Base-by-base conservation (phyloP, 768 basidiomycete species). In the Pleurotus eryngii region DNA sequence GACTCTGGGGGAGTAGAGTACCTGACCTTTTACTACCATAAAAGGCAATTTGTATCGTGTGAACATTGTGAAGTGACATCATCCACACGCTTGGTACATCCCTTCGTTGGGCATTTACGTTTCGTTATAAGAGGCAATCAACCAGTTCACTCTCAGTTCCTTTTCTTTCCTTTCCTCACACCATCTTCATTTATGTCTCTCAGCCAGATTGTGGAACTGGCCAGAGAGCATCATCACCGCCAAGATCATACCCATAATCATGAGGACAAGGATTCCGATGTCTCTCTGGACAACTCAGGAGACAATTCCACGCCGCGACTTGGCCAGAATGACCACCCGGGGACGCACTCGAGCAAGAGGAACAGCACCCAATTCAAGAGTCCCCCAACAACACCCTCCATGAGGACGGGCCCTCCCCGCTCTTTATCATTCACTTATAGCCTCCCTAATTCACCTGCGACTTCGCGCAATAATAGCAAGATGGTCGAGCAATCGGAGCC, bases 331-430 rank as follows among this genome's bases (percentile, higher is more conserved):
- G 45, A 39, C 46, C 61, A 5, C 17, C 59, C 11, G 35, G 50
- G 11, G 17, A 63, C 17, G 60, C 59, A 37, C 59, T 53, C 43
- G 46, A 59, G 63, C 47, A 61, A 14, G 61, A 59, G 9, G 39
- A 18, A 61, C 58, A 55, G 64, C n/a, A 57, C 68, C 26, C 64
- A 66, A 39, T 68, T 65, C 61, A 64, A 50, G 51, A 68, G 68
- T 22, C 71, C 70, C 22, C 71, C 71, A 30, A 63, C 75, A 49
- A 84, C 86, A 0, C 89, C 89, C 22, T 81, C 86, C 5, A 73
- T 74, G 49, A 76, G 89, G 51, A 90, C 88, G 3, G 89, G 89
- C 11, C 87, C 88, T 30, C 89, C 89, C 3, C 79, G 89, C 40
- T 87, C 89, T 0, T 73, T 90, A 24, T 87, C 87, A 2, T 87